Evolutionary conservation across 2,329 filamentous ascomycete genomes (phyloP).

Genomic region (Alternaria sp.): DNA sequence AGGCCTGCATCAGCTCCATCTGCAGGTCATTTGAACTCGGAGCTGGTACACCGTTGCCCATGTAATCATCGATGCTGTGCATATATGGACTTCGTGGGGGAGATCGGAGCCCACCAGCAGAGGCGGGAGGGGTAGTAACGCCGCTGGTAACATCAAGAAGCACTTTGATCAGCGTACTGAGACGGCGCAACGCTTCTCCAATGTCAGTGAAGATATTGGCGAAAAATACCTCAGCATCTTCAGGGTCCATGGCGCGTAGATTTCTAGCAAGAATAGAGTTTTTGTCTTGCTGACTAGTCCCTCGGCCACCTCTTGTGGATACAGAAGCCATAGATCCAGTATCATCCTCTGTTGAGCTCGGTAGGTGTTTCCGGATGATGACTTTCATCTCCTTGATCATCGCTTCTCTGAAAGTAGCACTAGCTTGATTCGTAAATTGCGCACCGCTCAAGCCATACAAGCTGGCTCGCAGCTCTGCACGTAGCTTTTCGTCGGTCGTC

Average conservation of each 20-base stretch:
- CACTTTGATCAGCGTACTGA: conserved; percentile 92
- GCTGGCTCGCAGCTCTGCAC: conserved; percentile 72
- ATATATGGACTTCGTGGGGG: conserved; percentile 57
- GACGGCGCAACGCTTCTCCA: conserved; percentile 82
- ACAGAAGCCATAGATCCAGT: conserved; percentile 87
- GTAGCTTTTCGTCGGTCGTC: conserved; percentile 73
- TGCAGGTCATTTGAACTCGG: conserved; percentile 56
- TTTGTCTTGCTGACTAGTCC: conserved; percentile 81
- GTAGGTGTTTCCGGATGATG: conserved; percentile 83
- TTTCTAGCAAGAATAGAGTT: conserved; percentile 89
- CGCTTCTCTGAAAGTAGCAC: conserved; percentile 83
- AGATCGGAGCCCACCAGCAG: conserved; percentile 53
- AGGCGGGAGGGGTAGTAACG: conserved; percentile 59
- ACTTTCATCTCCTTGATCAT: conserved; percentile 86
- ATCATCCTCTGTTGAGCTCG: conserved; percentile 93
- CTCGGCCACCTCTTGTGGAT: conserved; percentile 75
- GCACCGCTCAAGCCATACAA: conserved; percentile 83
- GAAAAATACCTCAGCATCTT: conserved; percentile 85
- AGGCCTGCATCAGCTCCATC: conserved; percentile 77
- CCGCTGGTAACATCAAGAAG: conserved; percentile 92
- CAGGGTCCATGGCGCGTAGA: conserved; percentile 79
- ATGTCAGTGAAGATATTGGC: conserved; percentile 85
- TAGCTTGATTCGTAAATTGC: conserved; percentile 79
- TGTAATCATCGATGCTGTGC: conserved; percentile 54
- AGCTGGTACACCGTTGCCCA: conserved; percentile 29